A percentile compares a stretch with the other conserved stretches of the same genome.
Conservation (phyloP, 2,329 filamentous ascomycete genomes). For the Beauveria australis region DNA sequence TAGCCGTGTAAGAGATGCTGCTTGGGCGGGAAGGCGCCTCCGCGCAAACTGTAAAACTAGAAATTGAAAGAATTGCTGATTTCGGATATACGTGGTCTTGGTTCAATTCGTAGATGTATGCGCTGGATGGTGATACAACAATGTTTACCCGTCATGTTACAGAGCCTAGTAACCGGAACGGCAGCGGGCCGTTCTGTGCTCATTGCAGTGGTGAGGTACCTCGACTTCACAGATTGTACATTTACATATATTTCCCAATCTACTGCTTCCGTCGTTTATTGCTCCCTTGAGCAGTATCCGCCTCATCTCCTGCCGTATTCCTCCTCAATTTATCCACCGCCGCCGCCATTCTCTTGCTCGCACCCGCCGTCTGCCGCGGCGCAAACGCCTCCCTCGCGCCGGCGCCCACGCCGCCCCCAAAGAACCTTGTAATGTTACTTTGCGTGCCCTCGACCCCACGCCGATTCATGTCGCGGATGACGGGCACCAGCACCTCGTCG, state of each 20-base stretch:
- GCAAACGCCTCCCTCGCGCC: constrained; percentile 61
- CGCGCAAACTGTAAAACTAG: constrained; percentile 20
- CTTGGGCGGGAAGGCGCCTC: background rate
- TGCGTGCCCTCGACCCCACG: constrained; percentile 86
- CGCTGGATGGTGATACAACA: no score
- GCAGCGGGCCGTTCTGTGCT: background rate
- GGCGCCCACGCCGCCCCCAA: constrained; percentile 64
- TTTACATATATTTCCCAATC: background rate
- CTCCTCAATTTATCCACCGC: constrained; percentile 60
- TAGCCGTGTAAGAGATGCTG: background rate
- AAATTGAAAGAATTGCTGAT: constrained; percentile 23
- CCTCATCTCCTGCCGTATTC: constrained; percentile 17
- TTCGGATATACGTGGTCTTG: no score
- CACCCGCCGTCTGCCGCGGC: constrained; percentile 55
- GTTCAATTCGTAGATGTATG: no score
- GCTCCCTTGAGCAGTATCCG: background rate
- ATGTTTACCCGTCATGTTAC: background rate
- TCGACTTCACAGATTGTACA: background rate
- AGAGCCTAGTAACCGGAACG: background rate
- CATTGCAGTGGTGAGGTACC: background rate
- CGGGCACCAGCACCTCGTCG: constrained; percentile 90
- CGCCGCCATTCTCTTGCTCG: constrained; percentile 66
- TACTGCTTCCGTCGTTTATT: constrained; percentile 2
- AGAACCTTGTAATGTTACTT: constrained; percentile 90
- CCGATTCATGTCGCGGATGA: constrained; percentile 91